Base-by-base conservation (phyloP, 1,284 basidiomycete species). In the Bjerkandera adusta region DNA sequence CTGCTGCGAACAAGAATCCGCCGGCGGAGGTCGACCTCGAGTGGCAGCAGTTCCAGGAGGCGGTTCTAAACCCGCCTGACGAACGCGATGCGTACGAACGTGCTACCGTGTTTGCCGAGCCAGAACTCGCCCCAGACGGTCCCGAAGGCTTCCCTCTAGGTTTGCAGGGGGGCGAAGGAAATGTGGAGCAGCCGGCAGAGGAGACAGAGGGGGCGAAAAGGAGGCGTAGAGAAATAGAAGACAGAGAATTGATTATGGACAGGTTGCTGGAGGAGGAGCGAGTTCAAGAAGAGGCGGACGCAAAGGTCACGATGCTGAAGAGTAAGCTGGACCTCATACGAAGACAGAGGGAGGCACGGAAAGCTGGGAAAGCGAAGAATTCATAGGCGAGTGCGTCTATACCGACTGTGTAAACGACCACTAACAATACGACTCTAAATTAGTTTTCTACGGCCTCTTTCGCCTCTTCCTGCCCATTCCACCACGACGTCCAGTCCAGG, bases 221-320 rank as follows among this genome's bases (percentile, higher is more conserved):
- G 55, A 64, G 65, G 58, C 50, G 62, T 43, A 81, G 75, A 61
- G 80, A 83, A 57, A 71, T 73, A 57, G 88, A 91, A 27, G 89
- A 91, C 44, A 70, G 79, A 37, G 87, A 91, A 57, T 65, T 90
- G 49, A 90, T 90, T 42, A 87, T 91, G 83, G 88, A 90, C 61
- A 73, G 85, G 50, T 60, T 91, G 41, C 51, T 89, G 57, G 87
- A 90, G 34, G 88, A 91, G 67, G 88, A 91, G 62, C 73, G 80
- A 45, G 83, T 81, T 20, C 88, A 91, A 68, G 89, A 91, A 61
- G 88, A 91, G 61, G 89, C 86, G 12, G 89, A 91, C 61, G 81
- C 81, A 68, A 80, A 79, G 48, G 88, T 90, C 3, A 62, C 63
- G 10, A 55, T 73, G 36, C 72, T 91, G 67, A 89, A 84, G 67